Evolutionary conservation across 164 flowering plant species (phyloP), one percentile per base, ranked within the genome.

Genomic region (Tetrastigma voinierianum): DNA sequence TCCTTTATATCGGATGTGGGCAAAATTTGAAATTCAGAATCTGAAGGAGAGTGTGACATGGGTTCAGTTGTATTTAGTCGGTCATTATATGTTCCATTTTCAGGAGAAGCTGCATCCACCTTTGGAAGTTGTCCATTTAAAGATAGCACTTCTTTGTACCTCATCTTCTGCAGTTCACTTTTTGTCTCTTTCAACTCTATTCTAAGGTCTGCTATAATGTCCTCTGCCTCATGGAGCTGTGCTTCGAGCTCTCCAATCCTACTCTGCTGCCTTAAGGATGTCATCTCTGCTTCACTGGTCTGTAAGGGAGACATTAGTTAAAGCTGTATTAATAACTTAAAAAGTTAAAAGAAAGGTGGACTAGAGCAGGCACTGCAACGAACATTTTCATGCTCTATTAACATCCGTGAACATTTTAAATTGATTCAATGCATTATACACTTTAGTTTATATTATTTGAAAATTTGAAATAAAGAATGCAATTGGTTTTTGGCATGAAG

Each of bases 141-240:
- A 62, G 61, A 46, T 40, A 65, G 65, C 46, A 49, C 6, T 10
- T 70, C 57, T 40, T 63, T 69, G 12, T 57, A 66, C 45, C 72
- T 83, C 45, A 18, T 61, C 64, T 48, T 69, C 60, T 79, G 78
- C 69, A 83, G 62, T 51, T 66, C 68, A 55, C 45, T 67, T 7
- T 53, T n/a, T 6, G 46, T 66, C 51, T 43, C 45, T 6, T 14
- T 68, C 72, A 78, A 45, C 67, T 88, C 86, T 48, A 44, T 15
- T 58, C 76, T 69, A n/a, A 78, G 68, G 59, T 74, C 81, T 15
- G 64, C 60, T 62, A 86, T 71, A 19, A 77, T 69, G 16, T 74
- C 81, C 75, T 88, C 87, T 16, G 90, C 86, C 67, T 88, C 89
- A 14, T 79, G 49, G 52, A 88, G 86, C 67, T 83, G 87, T 57